Conservation (phyloP, 2,329 filamentous ascomycete genomes). For the Lecanicillium sp. region DNA sequence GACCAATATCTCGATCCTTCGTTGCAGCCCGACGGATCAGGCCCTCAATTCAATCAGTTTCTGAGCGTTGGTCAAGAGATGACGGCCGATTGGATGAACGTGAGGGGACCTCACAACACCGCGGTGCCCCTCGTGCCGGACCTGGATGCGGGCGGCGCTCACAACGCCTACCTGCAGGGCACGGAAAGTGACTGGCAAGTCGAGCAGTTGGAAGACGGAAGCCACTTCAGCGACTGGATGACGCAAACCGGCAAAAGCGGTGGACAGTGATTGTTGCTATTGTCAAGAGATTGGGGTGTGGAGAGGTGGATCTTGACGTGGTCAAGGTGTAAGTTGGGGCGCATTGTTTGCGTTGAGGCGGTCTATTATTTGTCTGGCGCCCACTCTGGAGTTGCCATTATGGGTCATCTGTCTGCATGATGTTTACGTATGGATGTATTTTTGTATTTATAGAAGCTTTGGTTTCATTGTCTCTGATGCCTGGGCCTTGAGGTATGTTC, state of each 20-base stretch:
- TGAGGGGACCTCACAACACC: background rate
- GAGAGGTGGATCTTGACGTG: background rate
- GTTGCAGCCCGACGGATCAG: background rate
- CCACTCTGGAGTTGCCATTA: too few relatives aligned
- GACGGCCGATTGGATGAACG: background rate
- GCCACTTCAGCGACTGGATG: constrained; percentile 29
- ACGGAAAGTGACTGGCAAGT: constrained; percentile 30
- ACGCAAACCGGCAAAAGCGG: constrained; percentile 22
- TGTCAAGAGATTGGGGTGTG: background rate
- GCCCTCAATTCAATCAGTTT: background rate
- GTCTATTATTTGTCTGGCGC: too few relatives aligned
- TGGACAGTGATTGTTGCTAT: constrained; percentile 6
- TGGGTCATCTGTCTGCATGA: constrained; percentile 2
- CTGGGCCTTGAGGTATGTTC: too few relatives aligned
- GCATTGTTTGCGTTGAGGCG: constrained; percentile 8
- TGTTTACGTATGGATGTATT: constrained; percentile 1
- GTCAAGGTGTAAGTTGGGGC: background rate
- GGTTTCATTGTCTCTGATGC: background rate
- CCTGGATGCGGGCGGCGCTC: constrained; percentile 15
- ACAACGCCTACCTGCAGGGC: constrained; percentile 28
- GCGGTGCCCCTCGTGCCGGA: constrained; percentile 14
- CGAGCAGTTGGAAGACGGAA: constrained; percentile 26
- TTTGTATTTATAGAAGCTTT: too few relatives aligned
- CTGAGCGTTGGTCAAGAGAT: constrained; percentile 1
- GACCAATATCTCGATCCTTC: constrained; percentile 6